Conservation (phyloP, 192 early-diverging fungal genomes). For the Mycoemilia scoparia region DNA sequence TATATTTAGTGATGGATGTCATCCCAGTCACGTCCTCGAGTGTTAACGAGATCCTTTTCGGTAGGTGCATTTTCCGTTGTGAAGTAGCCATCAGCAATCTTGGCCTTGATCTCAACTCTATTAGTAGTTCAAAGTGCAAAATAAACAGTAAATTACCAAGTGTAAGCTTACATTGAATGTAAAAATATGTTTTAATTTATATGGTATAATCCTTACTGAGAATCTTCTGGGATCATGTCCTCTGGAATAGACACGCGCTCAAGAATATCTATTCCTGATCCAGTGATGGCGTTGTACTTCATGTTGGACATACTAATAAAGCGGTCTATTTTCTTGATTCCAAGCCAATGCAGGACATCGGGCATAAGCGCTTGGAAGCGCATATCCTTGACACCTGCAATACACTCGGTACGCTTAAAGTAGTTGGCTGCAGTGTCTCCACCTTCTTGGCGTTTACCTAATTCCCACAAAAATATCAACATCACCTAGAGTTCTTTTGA, state of each 20-base stretch:
- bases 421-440: constrained; percentile 82
- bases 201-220: no score
- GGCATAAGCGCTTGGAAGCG: constrained; percentile 95
- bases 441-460: constrained; percentile 43
- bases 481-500: not conserved
- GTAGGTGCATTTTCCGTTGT: constrained; percentile 41
- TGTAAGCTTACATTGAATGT: no score
- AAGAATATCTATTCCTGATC: constrained; percentile 69
- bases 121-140: constrained; percentile 2
- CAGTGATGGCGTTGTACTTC: constrained; percentile 88
- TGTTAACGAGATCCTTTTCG: constrained; percentile 36
- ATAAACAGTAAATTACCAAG: no score
- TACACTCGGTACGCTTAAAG: constrained; percentile 71
- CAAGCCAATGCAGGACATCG: constrained; percentile 90
- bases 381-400: constrained; percentile 89
- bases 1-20: constrained; percentile 27
- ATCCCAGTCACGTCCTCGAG: constrained; percentile 74
- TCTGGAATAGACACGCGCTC: constrained; percentile 79
- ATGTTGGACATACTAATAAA: constrained; percentile 76
- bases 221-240: constrained; percentile 75
- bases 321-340: constrained; percentile 80
- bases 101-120: constrained; percentile 94
- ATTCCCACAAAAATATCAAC: not conserved
- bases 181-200: no score
- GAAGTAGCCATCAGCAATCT: constrained; percentile 93